Base-by-base conservation (phyloP, 192 early-diverging fungal genomes). In the Pilobolus umbonatus region DNA sequence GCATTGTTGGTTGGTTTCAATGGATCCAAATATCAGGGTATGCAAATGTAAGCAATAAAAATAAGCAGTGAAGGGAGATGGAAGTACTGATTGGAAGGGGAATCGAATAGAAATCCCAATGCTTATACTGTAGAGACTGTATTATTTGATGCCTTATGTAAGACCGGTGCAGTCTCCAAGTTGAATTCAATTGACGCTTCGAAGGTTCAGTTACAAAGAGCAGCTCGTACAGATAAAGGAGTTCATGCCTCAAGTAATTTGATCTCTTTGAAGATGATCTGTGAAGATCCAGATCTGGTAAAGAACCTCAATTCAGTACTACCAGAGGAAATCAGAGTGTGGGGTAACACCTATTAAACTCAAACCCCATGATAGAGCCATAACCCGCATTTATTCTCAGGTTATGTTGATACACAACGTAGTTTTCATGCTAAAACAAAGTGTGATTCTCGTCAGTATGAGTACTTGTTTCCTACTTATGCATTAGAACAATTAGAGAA, bases 241-340 rank as follows among this genome's bases (percentile, higher is more conserved):
- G 97, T 99, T 2, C 97, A 99, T 64, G 97, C 97, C 25, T 89
- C 88, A 31, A 95, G 96, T 15, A 95, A 99, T 55, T 88, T 99
- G 3, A 85, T 93, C 15, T 94, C 94, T 5, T 60, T 92, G 30
- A 99, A 99, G 71, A 85, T 99, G 84, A 87, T 93, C 54, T 68
- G 88, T 6, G 88, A 94, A 52, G 81, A 88, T 47, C 65, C 75
- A 8, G 80, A 87, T 30, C 72, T 95, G 12, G 80, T 98, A 22
- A 54, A 72, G 17, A 88, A 86, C 69, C 82, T 98, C 68, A 99
- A 99, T 72, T 52, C 61, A 11, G 31, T 76, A 21, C 68, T 99
- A 44, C 94, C 96, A 0, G 84, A 80, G 34, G 89, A 94, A 65
- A 96, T 99, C 48, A 82, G 96, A 25, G 79, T 90, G 9, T 98